Evolutionary conservation across 2,329 filamentous ascomycete genomes (phyloP), one percentile per base, ranked within the genome.

Genomic region (Hypoxylon sp.): DNA sequence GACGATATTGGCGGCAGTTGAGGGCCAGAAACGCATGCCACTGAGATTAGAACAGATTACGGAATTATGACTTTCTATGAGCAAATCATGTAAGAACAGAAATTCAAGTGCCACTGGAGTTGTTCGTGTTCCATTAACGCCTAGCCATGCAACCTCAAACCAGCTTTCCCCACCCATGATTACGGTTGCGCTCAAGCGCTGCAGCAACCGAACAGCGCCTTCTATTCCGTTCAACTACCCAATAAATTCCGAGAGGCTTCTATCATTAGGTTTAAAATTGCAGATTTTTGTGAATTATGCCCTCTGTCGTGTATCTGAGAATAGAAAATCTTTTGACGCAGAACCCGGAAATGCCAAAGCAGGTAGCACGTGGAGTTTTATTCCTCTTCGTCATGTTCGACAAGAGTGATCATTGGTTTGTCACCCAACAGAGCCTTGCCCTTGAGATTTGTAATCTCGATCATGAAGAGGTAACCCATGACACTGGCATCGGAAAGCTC

Each of bases 381-480:
- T 66, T 76, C 72, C 63, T 75, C 74, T 76, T 79, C 83, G 63
- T 80, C 78, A 65, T 84, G 80, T 72, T 88, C 91, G 69, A 99
- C 88, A 39, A 99, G 88, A 47, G 95, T 97, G 79, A 92, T 88
- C 57, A 94, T 91, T 10, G 94, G 93, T 52, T 82, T 81, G 62
- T 91, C 91, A 74, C 91, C 89, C 74, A 99, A 91, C 87, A 97
- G 96, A 70, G 94, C 91, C 75, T 93, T 90, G 74, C 96, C 96
- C 79, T 97, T 93, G 74, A 99, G 89, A 82, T 96, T 95, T 75
- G 94, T 91, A 72, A 99, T 91, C 82, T 98, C 95, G 79, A 98
- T 92, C 76, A 99, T 93, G 85, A 99, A 99, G 70, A 98, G 84
- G 82, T 93, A 98, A 75, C 93, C 95, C 65, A 97, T 82, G 51